Evolutionary conservation across 768 basidiomycete species (phyloP).

Genomic region (Exidia glandulosa): DNA sequence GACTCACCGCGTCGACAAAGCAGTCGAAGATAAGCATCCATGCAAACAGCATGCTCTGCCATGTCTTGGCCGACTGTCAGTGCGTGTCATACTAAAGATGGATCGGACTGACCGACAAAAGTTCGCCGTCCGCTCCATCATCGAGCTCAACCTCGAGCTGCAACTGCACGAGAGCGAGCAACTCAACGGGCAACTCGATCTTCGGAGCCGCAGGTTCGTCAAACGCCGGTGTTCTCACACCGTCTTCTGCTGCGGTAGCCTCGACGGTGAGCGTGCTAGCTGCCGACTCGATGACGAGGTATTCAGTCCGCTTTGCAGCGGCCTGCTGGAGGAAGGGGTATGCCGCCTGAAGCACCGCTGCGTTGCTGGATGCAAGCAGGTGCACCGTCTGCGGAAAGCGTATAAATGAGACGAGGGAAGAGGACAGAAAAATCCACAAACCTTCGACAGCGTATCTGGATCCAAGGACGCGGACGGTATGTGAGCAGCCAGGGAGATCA

Average conservation of each 20-base stretch:
- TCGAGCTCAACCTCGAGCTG: constrained; percentile 30
- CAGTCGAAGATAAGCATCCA: constrained; percentile 89
- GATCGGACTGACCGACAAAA: constrained; percentile 19
- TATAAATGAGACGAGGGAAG: not conserved
- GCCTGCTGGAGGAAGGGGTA: constrained; percentile 63
- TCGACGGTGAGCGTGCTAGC: constrained; percentile 32
- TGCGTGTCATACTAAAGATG: not conserved
- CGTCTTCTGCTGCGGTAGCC: constrained; percentile 14
- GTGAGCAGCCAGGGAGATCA: constrained; percentile 57
- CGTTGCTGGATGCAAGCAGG: constrained; percentile 53
- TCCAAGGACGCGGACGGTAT: constrained; percentile 53
- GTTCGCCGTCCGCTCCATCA: constrained; percentile 25
- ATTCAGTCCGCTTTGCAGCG: constrained; percentile 64
- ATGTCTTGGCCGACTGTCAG: constrained; percentile 20
- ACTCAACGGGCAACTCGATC: constrained; percentile 51
- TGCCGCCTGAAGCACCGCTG: constrained; percentile 62
- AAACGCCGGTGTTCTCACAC: not conserved
- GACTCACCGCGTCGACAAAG: constrained; percentile 69
- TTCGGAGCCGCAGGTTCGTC: constrained; percentile 16
- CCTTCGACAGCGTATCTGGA: constrained; percentile 53
- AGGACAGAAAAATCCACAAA: constrained; percentile 15
- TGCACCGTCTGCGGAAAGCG: constrained; percentile 55
- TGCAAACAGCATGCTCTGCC: constrained; percentile 61
- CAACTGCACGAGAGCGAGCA: constrained; percentile 51
- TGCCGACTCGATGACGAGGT: constrained; percentile 78